Evolutionary conservation across 225 moss, liverwort and hornwort species (phyloP).

Genomic region (Sphagnum contortum): DNA sequence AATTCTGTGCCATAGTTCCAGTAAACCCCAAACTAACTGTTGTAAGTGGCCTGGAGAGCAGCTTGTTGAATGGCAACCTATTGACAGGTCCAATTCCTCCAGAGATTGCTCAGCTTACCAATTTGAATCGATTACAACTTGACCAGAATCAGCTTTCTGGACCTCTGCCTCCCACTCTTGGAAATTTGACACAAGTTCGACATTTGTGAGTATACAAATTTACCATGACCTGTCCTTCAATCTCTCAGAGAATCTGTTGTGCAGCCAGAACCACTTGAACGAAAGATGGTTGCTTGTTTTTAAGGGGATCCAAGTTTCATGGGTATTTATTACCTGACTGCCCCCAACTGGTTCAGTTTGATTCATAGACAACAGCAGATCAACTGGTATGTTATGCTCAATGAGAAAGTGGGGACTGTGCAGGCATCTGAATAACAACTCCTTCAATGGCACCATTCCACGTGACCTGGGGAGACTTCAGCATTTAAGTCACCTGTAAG

Average conservation of each 20-base stretch:
- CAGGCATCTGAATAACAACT: slow-evolving; percentile 86
- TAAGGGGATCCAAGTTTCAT: too few relatives aligned
- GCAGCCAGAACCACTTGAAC: too few relatives aligned
- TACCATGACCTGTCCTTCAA: not conserved
- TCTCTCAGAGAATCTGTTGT: too few relatives aligned
- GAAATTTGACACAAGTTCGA: slow-evolving; percentile 7
- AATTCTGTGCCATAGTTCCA: slow-evolving; percentile 15
- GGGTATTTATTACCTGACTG: too few relatives aligned
- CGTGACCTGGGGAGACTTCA: slow-evolving; percentile 31
- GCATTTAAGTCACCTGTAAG: slow-evolving; percentile 44
- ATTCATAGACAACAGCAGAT: too few relatives aligned
- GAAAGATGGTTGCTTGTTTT: too few relatives aligned
- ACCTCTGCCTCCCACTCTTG: slow-evolving; percentile 8
- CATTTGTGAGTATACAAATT: slow-evolving; percentile 47
- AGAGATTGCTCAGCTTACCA: slow-evolving; percentile 45
- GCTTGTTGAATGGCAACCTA: slow-evolving; percentile 28
- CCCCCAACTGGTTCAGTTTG: too few relatives aligned
- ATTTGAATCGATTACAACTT: slow-evolving; percentile 29
- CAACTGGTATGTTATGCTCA: too few relatives aligned
- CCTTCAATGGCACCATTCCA: slow-evolving; percentile 36
- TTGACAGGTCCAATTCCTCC: slow-evolving; percentile 40
- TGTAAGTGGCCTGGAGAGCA: slow-evolving; percentile 2
- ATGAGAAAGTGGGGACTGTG: slow-evolving; percentile 1
- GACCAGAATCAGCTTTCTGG: slow-evolving; percentile 25
- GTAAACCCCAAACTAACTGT: slow-evolving; percentile 28